Percentiles rank a stretch among this genome's conserved stretches.
phyloP scores from a whole-genome alignment of 208 protist genomes.

The Trypanosoma brucei region DNA sequence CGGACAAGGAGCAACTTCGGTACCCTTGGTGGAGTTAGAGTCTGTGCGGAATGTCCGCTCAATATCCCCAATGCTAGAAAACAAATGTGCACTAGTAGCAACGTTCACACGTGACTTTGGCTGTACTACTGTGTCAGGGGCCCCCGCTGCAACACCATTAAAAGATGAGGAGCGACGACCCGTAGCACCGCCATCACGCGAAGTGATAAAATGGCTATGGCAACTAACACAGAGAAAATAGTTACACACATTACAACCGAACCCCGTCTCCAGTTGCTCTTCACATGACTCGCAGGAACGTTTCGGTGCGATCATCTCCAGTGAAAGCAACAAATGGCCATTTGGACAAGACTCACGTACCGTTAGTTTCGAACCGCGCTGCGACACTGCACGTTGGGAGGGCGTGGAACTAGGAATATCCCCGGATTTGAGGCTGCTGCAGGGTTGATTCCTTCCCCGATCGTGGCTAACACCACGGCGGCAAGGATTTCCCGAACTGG shows the following conservation, averaged over 20 bases:
- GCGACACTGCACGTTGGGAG: too few relatives aligned
- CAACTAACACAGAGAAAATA: slow-evolving; percentile 53
- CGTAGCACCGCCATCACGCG: neutral
- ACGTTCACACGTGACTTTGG: neutral
- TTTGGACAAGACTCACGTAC: slow-evolving; percentile 51
- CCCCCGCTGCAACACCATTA: neutral
- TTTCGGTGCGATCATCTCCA: slow-evolving; percentile 10
- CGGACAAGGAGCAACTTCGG: slow-evolving; percentile 55
- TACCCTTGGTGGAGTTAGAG: slow-evolving; percentile 63
- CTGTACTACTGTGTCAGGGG: too few relatives aligned
- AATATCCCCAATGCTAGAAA: slow-evolving; percentile 69
- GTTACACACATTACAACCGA: slow-evolving; percentile 52
- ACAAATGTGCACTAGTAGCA: slow-evolving; percentile 46
- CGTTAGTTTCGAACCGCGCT: neutral
- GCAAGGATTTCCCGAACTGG: neutral
- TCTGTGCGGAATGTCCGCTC: slow-evolving; percentile 82
- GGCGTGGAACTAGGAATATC: too few relatives aligned
- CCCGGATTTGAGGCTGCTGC: too few relatives aligned
- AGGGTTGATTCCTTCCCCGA: too few relatives aligned
- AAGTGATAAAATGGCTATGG: slow-evolving; percentile 15
- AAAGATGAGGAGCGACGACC: neutral
- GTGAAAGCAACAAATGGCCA: slow-evolving; percentile 39
- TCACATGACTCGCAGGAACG: slow-evolving; percentile 41
- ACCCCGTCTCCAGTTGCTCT: slow-evolving; percentile 22
- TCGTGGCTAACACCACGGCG: too few relatives aligned